Evolutionary conservation across 108 stramenopile genomes (phyloP).

Genomic region (Schizochytrium sp.): DNA sequence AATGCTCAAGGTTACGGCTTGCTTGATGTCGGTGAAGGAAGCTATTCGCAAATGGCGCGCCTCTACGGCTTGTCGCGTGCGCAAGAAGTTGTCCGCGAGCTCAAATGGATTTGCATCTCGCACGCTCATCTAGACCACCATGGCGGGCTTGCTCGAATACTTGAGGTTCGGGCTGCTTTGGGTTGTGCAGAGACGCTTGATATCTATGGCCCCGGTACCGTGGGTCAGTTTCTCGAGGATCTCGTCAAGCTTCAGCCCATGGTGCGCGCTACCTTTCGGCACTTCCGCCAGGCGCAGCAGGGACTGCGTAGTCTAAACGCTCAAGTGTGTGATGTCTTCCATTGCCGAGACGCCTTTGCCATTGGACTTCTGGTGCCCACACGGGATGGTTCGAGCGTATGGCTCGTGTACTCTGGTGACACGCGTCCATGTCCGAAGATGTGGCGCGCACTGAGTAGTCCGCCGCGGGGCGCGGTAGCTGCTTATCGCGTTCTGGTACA

Average conservation of each 20-base stretch:
- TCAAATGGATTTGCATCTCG: neutral
- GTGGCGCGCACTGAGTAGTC: neutral
- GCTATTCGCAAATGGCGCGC: neutral
- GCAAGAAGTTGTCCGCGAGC: neutral
- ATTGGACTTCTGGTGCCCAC: neutral
- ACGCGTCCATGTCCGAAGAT: slow-evolving; percentile 8
- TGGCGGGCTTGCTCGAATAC: neutral
- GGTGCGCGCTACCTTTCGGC: neutral
- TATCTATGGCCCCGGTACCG: neutral
- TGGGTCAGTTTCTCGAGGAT: neutral
- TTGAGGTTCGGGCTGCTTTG: neutral
- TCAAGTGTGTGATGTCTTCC: neutral
- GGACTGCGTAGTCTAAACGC: neutral
- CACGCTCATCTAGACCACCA: neutral
- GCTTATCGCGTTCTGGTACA: neutral
- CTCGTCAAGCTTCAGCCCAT: neutral
- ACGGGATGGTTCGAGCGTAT: neutral
- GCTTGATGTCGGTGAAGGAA: neutral
- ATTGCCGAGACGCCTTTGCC: neutral
- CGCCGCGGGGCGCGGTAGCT: neutral
- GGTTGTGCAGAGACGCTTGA: neutral
- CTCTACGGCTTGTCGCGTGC: neutral
- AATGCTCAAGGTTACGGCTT: neutral
- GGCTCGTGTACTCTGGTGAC: slow-evolving; percentile 7
- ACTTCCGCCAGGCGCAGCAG: neutral